Conservation (phyloP, 2,329 filamentous ascomycete species). For the Colletotrichum sp. region DNA sequence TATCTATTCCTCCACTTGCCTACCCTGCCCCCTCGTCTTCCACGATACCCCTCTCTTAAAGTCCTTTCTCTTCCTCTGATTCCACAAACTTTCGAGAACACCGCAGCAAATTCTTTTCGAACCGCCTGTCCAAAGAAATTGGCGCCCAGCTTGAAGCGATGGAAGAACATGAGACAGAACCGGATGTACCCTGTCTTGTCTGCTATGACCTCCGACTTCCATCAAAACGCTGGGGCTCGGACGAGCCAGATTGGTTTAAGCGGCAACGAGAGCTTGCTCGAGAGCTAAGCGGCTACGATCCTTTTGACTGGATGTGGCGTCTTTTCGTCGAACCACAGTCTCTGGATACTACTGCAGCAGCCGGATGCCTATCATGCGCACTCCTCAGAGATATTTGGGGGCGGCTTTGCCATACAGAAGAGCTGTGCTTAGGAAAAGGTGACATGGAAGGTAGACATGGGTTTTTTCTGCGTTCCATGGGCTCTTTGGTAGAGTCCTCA, state of each 20-base stretch:
- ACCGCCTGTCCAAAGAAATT: neutral
- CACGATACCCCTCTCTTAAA: neutral
- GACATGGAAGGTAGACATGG: neutral
- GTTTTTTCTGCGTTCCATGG: too few species aligned
- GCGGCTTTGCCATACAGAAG: neutral
- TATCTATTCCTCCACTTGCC: neutral
- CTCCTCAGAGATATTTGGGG: neutral
- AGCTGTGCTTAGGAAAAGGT: fast-evolving
- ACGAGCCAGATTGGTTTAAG: fast-evolving
- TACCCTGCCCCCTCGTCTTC: neutral
- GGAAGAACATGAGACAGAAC: neutral
- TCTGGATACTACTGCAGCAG: neutral
- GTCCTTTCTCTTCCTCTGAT: fast-evolving
- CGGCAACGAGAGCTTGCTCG: neutral
- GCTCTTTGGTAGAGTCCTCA: too few species aligned
- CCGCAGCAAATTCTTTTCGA: neutral
- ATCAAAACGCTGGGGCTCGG: too few species aligned
- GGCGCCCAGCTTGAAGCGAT: neutral
- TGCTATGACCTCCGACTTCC: neutral
- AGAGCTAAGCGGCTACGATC: neutral
- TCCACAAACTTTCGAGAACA: neutral
- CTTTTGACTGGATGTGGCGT: neutral
- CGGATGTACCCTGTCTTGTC: neutral
- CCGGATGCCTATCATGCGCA: neutral
- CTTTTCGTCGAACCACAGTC: neutral